phyloP scores from a whole-genome alignment of 2,329 filamentous ascomycete species.

The Aspergillus proliferans region DNA sequence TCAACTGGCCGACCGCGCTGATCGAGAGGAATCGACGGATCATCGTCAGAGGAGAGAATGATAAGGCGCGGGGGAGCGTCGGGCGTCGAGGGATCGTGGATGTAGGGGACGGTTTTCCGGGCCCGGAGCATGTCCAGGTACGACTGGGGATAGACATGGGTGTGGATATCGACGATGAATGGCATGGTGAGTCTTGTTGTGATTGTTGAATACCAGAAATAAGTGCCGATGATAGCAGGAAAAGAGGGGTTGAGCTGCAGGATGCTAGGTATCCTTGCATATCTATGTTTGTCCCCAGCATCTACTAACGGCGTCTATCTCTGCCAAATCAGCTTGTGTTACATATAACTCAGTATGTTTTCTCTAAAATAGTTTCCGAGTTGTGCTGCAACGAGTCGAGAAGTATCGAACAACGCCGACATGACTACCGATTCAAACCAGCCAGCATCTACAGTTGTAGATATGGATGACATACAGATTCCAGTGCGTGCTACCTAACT shows the following conservation, averaged over 20 bases:
- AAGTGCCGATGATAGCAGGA: background rate
- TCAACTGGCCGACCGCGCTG: conserved; percentile 73
- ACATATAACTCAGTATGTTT: no score
- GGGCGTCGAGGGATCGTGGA: conserved; percentile 31
- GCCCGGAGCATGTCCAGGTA: conserved; percentile 54
- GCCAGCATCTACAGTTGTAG: conserved; percentile 29
- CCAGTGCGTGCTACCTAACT: conserved; percentile 24
- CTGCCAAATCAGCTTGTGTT: background rate
- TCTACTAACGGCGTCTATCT: background rate
- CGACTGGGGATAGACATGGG: conserved; percentile 57
- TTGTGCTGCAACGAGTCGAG: no score
- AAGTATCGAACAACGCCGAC: background rate
- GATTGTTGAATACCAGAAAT: conserved; percentile 1
- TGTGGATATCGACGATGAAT: conserved; percentile 55
- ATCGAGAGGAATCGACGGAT: conserved; percentile 31
- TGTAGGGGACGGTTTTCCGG: conserved; percentile 43
- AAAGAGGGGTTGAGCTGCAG: background rate
- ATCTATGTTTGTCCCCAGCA: background rate
- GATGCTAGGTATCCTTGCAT: background rate
- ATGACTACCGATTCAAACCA: background rate
- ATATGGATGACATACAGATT: conserved; percentile 40
- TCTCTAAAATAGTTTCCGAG: no score
- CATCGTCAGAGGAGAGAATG: conserved; percentile 43
- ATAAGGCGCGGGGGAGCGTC: conserved; percentile 37
- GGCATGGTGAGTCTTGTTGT: conserved; percentile 18